Conservation (phyloP, 371 early-diverging fungal genomes). For the Mucor plumbeus region DNA sequence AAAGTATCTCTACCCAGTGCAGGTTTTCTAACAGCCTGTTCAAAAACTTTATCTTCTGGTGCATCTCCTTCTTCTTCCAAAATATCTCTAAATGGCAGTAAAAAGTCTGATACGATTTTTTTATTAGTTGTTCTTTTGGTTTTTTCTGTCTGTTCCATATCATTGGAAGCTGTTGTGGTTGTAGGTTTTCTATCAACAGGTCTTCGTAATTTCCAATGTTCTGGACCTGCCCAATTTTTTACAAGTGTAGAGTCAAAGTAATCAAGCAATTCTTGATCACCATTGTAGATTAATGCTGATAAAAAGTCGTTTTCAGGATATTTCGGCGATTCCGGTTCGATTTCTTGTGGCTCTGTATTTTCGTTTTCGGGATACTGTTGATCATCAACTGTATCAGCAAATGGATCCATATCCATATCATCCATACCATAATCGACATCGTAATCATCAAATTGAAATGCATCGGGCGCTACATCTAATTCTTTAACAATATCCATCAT, state of each 20-base stretch:
- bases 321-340: slow-evolving; percentile 19
- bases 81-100: neutral
- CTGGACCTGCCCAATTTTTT: slow-evolving; percentile 95
- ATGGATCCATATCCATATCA: slow-evolving; percentile 24
- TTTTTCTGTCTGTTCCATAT: neutral
- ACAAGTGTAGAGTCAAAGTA: slow-evolving; percentile 88
- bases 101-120: neutral
- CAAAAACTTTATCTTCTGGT: slow-evolving; percentile 73
- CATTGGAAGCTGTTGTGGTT: neutral
- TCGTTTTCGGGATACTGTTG: slow-evolving; percentile 17
- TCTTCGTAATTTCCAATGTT: slow-evolving; percentile 86
- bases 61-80: slow-evolving; percentile 52
- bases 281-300: slow-evolving; percentile 47
- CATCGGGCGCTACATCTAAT: neutral
- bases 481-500: slow-evolving; percentile 6
- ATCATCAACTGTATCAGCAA: slow-evolving; percentile 17
- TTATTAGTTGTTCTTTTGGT: neutral
- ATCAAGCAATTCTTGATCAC: slow-evolving; percentile 73
- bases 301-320: slow-evolving; percentile 42
- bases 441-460: slow-evolving; percentile 20
- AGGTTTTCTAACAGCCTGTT: slow-evolving; percentile 58
- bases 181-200: slow-evolving; percentile 20
- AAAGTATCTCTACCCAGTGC: slow-evolving; percentile 45
- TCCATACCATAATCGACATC: slow-evolving; percentile 22
- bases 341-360: slow-evolving; percentile 28